These are phyloP conservation scores for Ogataea paraovalis DNA, from an alignment of 805 yeast genomes.

Conservation along the genomic window DNA sequence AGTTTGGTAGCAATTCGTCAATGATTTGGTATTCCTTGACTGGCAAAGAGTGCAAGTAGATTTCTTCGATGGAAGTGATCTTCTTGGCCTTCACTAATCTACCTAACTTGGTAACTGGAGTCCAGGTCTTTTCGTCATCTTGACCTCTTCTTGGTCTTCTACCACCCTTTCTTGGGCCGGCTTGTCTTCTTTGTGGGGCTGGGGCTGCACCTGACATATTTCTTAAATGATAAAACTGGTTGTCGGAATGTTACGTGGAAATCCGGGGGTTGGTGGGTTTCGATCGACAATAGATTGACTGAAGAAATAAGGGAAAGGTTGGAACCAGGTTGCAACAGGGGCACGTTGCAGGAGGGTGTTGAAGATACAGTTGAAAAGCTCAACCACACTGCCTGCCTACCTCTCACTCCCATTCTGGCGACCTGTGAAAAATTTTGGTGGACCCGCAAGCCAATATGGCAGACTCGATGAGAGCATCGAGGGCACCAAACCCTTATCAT, in stretches of 20 bases:
- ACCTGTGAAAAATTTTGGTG: not conserved
- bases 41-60: slow-evolving; percentile 98
- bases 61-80: slow-evolving; percentile 93
- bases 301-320: not conserved
- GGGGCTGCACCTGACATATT: slow-evolving; percentile 43
- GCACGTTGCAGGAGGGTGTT: not conserved
- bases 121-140: slow-evolving; percentile 98
- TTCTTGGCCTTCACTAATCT: slow-evolving; percentile 99
- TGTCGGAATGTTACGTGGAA: slow-evolving; percentile 70
- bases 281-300: slow-evolving; percentile 43
- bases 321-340: not conserved
- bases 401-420: no score
- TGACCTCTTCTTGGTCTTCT: slow-evolving; percentile 66
- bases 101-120: slow-evolving; percentile 99
- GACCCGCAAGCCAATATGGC: not conserved
- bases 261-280: slow-evolving; percentile 68
- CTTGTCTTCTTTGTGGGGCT: slow-evolving; percentile 48
- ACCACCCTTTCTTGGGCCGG: slow-evolving; percentile 59
- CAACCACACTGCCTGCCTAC: no score
- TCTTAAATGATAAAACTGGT: slow-evolving; percentile 2
- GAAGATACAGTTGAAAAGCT: not conserved
- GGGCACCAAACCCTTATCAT: not conserved
- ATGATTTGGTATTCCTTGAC: slow-evolving; percentile 99
- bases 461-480: not conserved
- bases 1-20: slow-evolving; percentile 91